phyloP scores from a whole-genome alignment of 768 basidiomycete genomes.

The Pleurotus platypus region DNA sequence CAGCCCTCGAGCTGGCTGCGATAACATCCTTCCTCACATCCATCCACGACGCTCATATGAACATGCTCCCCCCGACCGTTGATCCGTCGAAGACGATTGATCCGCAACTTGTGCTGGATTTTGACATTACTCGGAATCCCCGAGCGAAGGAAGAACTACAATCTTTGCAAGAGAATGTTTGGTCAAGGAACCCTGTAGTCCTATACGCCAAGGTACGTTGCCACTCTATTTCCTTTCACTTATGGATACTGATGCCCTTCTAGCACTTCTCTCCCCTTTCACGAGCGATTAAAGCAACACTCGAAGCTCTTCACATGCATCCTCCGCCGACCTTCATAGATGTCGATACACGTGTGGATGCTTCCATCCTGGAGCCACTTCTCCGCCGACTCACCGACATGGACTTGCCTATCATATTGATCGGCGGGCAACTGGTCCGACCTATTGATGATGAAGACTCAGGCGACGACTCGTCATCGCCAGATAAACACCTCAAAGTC shows the following conservation, averaged over 20 bases:
- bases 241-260: background rate
- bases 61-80: conserved; percentile 64
- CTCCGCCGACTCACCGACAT: conserved; percentile 60
- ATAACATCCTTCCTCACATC: conserved; percentile 71
- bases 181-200: conserved; percentile 72
- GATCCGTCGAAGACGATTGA: conserved; percentile 67
- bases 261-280: conserved; percentile 64
- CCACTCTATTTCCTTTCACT: background rate
- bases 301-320: conserved; percentile 50
- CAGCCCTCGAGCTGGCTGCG: conserved; percentile 68
- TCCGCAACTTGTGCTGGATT: conserved; percentile 79
- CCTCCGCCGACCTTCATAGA: conserved; percentile 69
- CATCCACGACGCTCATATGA: conserved; percentile 48
- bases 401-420: conserved; percentile 65
- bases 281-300: conserved; percentile 61
- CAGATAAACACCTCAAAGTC: background rate
- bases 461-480: too few relatives aligned
- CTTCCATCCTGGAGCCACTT: conserved; percentile 57
- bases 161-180: conserved; percentile 60
- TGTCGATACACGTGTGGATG: conserved; percentile 71
- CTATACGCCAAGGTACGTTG: conserved; percentile 62
- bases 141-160: conserved; percentile 50
- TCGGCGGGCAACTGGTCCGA: conserved; percentile 53
- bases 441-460: background rate
- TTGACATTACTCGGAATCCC: conserved; percentile 62